These are phyloP conservation scores for Pseudogymnoascus sp. DNA, from an alignment of 2,329 filamentous ascomycete species.

Conservation along the genomic window DNA sequence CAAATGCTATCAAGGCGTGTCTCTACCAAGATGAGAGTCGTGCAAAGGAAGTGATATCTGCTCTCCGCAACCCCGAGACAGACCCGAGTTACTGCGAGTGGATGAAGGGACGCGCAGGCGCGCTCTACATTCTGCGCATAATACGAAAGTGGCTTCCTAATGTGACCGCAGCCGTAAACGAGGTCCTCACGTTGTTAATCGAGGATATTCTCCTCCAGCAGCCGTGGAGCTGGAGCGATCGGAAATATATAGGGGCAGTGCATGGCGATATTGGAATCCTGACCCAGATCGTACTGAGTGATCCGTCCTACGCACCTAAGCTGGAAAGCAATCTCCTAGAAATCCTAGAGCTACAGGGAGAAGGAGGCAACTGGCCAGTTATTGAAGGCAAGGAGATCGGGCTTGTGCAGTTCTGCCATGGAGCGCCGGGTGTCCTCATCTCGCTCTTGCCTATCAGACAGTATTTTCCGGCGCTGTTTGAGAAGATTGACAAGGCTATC, in stretches of 20 bases:
- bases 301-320: slow-evolving; percentile 46
- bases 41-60: slow-evolving; percentile 10
- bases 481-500: slow-evolving; percentile 48
- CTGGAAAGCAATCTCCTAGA: slow-evolving; percentile 47
- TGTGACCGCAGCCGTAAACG: slow-evolving; percentile 42
- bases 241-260: slow-evolving; percentile 57
- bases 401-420: slow-evolving; percentile 62
- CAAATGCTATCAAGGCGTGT: slow-evolving; percentile 13
- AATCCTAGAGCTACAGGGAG: slow-evolving; percentile 53
- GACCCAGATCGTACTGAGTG: slow-evolving; percentile 58
- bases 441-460: slow-evolving; percentile 50
- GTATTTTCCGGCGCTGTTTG: slow-evolving; percentile 48
- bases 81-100: slow-evolving; percentile 13
- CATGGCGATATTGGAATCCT: slow-evolving; percentile 66
- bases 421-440: slow-evolving; percentile 55
- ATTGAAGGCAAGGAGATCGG: slow-evolving; percentile 37
- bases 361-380: slow-evolving; percentile 56
- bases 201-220: slow-evolving; percentile 49
- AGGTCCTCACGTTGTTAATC: slow-evolving; percentile 50
- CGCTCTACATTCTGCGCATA: slow-evolving; percentile 60
- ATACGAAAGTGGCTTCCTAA: slow-evolving; percentile 36
- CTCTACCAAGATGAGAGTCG: slow-evolving; percentile 8
- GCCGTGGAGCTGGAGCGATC: slow-evolving; percentile 59
- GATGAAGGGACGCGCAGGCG: slow-evolving; percentile 56
- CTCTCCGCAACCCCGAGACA: neutral